Evolutionary conservation across 371 early-diverging fungal species (phyloP), one percentile per base, ranked within the genome.

Genomic region (Rhizopus stolonifer): DNA sequence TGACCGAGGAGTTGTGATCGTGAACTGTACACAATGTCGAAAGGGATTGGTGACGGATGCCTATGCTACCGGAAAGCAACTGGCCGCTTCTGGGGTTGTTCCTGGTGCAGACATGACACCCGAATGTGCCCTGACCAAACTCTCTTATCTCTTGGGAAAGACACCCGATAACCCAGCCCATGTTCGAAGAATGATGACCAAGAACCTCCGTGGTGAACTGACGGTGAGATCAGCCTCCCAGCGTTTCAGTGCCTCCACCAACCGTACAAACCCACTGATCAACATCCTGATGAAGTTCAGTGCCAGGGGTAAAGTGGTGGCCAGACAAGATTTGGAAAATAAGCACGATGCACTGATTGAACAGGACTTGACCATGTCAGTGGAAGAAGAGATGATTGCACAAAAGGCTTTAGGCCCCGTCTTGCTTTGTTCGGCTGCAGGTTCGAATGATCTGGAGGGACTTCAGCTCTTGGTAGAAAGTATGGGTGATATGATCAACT

Each of bases 101-200:
- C 91, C 99, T 1, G 99, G 99, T 14, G 82, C 88, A n/a, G 98
- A 97, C 64, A 94, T 97, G 96, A 97, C 98, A 1, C 89, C 96
- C 6, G 98, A 97, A 75, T 95, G 95, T 59, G 98, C 98, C 0
- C 67, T 96, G 11, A 92, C 96, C 10, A 98, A 98, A 63, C 84
- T 98, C 4, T 88, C 93, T 15, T 98, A 96, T 61, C 69, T 98
- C 26, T 76, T 98, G 1, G 93, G 94, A 18, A 70, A 69, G 39
- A 23, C 40, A 3, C 85, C 80, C n/a, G 50, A 70, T 39, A 52
- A 80, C 42, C 84, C 89, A 3, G 82, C 84, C 13, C 57, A 74
- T 49, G 88, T 92, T 46, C 91, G 96, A 17, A 76, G 77, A 31
- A 68, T 92, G 57, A 89, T 97, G 80, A 80, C 85, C 4, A 77